Evolutionary conservation across 1,139 yeast genomes (phyloP), one percentile per base, ranked within the genome.

Genomic region (Saccharomyces uvarum): DNA sequence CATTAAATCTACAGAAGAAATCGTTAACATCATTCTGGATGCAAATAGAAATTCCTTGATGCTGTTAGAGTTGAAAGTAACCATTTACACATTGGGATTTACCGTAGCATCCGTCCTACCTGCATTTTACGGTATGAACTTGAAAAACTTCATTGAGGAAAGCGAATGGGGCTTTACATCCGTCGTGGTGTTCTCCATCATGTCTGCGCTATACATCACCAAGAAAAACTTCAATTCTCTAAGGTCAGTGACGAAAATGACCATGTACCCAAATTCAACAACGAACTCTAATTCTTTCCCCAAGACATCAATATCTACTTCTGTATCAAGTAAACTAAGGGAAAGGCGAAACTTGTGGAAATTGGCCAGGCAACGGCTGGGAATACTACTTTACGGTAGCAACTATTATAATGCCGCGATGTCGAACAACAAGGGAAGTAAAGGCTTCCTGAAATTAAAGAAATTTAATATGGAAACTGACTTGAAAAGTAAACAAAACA

Each of bases 1-100:
- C 70, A 93, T 95, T 62, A 82, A 85, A 59, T 89, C 95, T 14
- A 93, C 99, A 0, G 99, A 95, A 67, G 99, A 95, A 68, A 90
- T 95, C 64, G 95, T 90, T 57, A 95, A 95, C 69, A 93, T 95
- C 63, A 89, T 95, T 56, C 73, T 95, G 54, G 99, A 95, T 70
- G 90, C 99, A 1, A 93, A 91, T 68, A 83, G 99, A 72, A 95
- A 95, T 71, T 85, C 96, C 5, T 77, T 93, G 58, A 91, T 93
- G 97, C 76, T 93, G 54, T 82, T 88, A 63, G 97, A 93, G 63
- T 73, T 93, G 61, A 84, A 88, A 63, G 82, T 91, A 46, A 83
- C 97, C 0, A 86, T 93, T 41, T 89, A 89, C 58, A 87, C 98
- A 0, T 71, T 93, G 48, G 96, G 96, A 0, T 83, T 96, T 0